Evolutionary conservation across 1,284 basidiomycete species (phyloP).

Genomic region (Polyporus tsugae): DNA sequence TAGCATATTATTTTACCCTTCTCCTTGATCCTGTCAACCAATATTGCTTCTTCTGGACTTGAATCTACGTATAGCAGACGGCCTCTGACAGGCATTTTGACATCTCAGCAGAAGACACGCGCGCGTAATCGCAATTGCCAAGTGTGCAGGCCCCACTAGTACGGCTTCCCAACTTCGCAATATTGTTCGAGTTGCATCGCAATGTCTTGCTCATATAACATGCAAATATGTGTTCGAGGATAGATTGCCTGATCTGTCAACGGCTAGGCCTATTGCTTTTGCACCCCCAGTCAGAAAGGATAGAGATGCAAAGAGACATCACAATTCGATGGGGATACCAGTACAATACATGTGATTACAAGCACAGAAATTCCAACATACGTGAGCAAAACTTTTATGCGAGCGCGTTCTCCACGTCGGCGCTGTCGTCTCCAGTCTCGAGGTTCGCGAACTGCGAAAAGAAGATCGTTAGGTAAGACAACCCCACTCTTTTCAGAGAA

Average conservation of each 20-base stretch:
- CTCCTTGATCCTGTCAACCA: background rate
- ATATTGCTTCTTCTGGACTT: background rate
- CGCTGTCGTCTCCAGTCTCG: slow-evolving; percentile 87
- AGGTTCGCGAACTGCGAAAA: slow-evolving; percentile 79
- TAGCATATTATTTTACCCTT: background rate
- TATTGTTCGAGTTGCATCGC: background rate
- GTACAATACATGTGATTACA: slow-evolving; percentile 29
- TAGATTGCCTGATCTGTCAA: background rate
- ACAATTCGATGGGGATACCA: slow-evolving; percentile 22
- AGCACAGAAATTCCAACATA: slow-evolving; percentile 19
- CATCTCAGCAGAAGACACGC: background rate
- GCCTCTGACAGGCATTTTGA: background rate
- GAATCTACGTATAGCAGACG: background rate
- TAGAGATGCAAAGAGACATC: slow-evolving; percentile 20
- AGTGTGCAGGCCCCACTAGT: background rate
- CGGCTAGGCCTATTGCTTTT: background rate
- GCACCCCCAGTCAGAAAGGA: background rate
- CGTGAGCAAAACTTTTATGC: slow-evolving; percentile 51
- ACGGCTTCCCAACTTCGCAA: background rate
- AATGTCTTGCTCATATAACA: background rate
- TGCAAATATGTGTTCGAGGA: background rate
- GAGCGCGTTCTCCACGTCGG: slow-evolving; percentile 91
- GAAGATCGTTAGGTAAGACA: slow-evolving; percentile 14
- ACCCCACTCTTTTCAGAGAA: slow-evolving; percentile 4
- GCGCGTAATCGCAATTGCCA: background rate